phyloP scores from a whole-genome alignment of 495 filamentous ascomycete genomes.

The Bathelium albidoporum region DNA sequence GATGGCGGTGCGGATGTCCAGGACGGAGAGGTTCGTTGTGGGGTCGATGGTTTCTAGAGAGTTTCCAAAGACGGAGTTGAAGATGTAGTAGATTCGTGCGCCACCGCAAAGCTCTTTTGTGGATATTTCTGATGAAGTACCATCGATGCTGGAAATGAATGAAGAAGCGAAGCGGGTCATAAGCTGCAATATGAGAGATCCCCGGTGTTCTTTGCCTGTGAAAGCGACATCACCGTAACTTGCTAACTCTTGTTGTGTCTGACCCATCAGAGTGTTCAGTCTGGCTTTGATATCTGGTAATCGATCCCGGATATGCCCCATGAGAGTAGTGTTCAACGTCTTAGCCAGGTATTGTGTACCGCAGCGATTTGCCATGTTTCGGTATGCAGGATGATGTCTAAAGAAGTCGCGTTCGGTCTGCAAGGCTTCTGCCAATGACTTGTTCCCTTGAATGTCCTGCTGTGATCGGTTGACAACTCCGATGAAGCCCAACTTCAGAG shows the following conservation, averaged over 20 bases:
- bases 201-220: constrained; percentile 91
- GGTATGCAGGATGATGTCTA: constrained; percentile 90
- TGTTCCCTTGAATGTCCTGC: constrained; percentile 94
- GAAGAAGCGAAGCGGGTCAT: constrained; percentile 98
- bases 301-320: constrained; percentile 92
- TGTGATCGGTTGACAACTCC: constrained; percentile 97
- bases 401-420: constrained; percentile 92
- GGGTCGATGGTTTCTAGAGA: constrained; percentile 93
- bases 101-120: constrained; percentile 97
- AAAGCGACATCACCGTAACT: constrained; percentile 98
- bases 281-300: constrained; percentile 96
- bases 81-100: constrained; percentile 97
- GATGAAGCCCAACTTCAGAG: constrained; percentile 94
- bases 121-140: constrained; percentile 95
- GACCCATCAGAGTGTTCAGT: constrained; percentile 95
- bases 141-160: constrained; percentile 98
- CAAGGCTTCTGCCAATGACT: constrained; percentile 79
- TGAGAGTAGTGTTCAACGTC: constrained; percentile 86
- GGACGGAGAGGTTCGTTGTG: constrained; percentile 82
- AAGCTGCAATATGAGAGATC: constrained; percentile 85
- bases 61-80: constrained; percentile 98
- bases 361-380: constrained; percentile 88
- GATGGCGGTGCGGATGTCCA: constrained; percentile 97
- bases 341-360: constrained; percentile 94
- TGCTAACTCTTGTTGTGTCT: constrained; percentile 96